Evolutionary conservation across 1,284 basidiomycete genomes (phyloP).

Genomic region (Ganoderma boninense): DNA sequence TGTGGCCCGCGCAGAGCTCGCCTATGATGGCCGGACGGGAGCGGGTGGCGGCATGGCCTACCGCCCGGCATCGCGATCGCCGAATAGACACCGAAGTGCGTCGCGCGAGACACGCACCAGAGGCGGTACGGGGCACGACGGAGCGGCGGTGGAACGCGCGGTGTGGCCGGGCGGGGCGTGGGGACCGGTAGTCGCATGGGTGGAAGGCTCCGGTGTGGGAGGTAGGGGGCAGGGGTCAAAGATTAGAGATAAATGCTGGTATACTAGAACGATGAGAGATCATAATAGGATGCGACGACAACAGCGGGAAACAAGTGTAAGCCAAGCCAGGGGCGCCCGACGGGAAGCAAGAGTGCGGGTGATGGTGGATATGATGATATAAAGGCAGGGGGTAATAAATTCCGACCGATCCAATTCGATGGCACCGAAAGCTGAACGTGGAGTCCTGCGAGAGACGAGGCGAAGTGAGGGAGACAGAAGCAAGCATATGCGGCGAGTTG

Average conservation of each 20-base stretch:
- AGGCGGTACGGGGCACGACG: neutral
- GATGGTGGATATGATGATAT: slow-evolving; percentile 10
- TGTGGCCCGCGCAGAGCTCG: neutral
- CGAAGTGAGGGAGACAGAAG: slow-evolving; percentile 19
- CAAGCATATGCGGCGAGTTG: slow-evolving; percentile 14
- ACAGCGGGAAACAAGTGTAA: slow-evolving; percentile 9
- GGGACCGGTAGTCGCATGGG: neutral
- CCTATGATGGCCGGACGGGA: neutral
- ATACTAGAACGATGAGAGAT: slow-evolving; percentile 24
- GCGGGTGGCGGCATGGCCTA: neutral
- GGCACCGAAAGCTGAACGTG: slow-evolving; percentile 28
- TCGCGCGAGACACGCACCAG: neutral
- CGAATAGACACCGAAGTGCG: neutral
- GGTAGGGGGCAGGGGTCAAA: slow-evolving; percentile 20
- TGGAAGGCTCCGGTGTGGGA: neutral
- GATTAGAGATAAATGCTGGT: slow-evolving; percentile 31
- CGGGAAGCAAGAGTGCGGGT: slow-evolving; percentile 2
- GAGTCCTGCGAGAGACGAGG: slow-evolving; percentile 24
- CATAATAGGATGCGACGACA: slow-evolving; percentile 20
- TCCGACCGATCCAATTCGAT: slow-evolving; percentile 30
- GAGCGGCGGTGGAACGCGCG: neutral
- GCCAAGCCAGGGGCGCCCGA: slow-evolving; percentile 9
- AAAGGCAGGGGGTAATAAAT: slow-evolving; percentile 11
- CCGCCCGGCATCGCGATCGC: neutral
- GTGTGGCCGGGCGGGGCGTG: neutral